Evolutionary conservation across 768 basidiomycete genomes (phyloP).

Genomic region (Clathrus columnatus): DNA sequence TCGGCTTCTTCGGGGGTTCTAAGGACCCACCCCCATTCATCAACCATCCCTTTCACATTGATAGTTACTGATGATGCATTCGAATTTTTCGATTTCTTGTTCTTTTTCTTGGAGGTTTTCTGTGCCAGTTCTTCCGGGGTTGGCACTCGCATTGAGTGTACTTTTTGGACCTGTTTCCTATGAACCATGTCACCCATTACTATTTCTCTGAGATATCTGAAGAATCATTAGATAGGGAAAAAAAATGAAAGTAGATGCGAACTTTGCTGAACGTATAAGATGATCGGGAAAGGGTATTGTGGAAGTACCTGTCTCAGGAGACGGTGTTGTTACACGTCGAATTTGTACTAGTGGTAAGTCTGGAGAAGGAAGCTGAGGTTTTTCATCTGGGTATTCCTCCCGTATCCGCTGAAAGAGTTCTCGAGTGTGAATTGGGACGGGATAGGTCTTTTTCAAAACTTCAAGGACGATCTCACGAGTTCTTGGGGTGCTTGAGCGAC

Average conservation of each 20-base stretch:
- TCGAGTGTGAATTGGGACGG: not conserved
- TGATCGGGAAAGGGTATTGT: slow-evolving; percentile 5
- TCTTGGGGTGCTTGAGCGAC: not conserved
- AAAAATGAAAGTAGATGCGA: not conserved
- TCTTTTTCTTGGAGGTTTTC: not conserved
- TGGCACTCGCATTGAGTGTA: slow-evolving; percentile 8
- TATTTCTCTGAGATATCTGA: slow-evolving; percentile 6
- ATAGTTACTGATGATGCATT: not conserved
- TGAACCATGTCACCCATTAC: slow-evolving; percentile 5
- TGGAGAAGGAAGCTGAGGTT: not conserved
- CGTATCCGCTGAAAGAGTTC: slow-evolving; percentile 4
- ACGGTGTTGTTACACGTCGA: not conserved
- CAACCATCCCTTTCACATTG: slow-evolving; percentile 6
- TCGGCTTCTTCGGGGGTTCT: not conserved
- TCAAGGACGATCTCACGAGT: slow-evolving; percentile 7
- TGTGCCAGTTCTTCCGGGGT: slow-evolving; percentile 5
- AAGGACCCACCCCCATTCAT: slow-evolving; percentile 8
- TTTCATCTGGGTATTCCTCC: slow-evolving; percentile 1
- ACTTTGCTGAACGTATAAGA: slow-evolving; percentile 9
- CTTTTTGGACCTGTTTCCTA: slow-evolving; percentile 1
- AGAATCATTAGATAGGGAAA: not conserved
- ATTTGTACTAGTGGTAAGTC: not conserved
- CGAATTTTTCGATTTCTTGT: not conserved
- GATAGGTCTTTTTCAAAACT: slow-evolving; percentile 1
- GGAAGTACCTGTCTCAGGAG: not conserved